Evolutionary conservation across 352 stramenopile genomes (phyloP), one percentile per base, ranked within the genome.

Genomic region (Phytophthora hibernalis): DNA sequence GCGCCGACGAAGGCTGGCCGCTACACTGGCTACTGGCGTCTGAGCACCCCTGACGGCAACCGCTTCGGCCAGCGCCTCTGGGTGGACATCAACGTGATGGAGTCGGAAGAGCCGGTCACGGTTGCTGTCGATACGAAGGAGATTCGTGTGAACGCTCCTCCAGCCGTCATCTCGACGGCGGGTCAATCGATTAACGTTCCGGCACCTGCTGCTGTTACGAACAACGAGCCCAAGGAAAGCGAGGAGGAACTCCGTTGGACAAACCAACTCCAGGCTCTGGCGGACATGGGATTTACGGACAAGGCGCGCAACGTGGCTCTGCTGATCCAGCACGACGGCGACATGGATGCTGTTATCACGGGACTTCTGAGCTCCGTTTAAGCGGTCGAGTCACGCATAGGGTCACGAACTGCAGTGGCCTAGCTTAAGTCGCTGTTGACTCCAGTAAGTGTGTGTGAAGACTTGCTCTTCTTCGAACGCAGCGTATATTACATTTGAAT

Each of bases 1-100:
- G 80, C 87, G 1, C 87, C 87, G 5, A 35, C 71, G 0, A 79
- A 85, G 45, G 57, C 83, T 51, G 84, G 87, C 6, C 86, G 90
- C 3, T 96, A 96, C 79, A 95, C 90, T 28, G 86, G 89, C 28
- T 96, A 96, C 74, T 97, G 90, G 86, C 89, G 90, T n/a, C 67
- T 97, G 28, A 87, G 82, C 54, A 92, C 83, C 4, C 70, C 85
- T 5, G 82, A 93, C 18, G 87, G 86, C 52, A 91, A 85, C 22
- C 85, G 86, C 45, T 97, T 97, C 59, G 90, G 90, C 0, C 89
- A 97, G 58, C 85, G 89, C 6, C 86, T 97, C 38, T 97, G 90
- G 90, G 83, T 96, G 24, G 89, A 97, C 61, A 83, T 97, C 37
- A 91, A 87, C 18, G 85, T 95, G 24, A 81, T 85, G 56, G 72